Evolutionary conservation across 495 filamentous ascomycete species (phyloP).

Genomic region (Achaetomiella virescens): DNA sequence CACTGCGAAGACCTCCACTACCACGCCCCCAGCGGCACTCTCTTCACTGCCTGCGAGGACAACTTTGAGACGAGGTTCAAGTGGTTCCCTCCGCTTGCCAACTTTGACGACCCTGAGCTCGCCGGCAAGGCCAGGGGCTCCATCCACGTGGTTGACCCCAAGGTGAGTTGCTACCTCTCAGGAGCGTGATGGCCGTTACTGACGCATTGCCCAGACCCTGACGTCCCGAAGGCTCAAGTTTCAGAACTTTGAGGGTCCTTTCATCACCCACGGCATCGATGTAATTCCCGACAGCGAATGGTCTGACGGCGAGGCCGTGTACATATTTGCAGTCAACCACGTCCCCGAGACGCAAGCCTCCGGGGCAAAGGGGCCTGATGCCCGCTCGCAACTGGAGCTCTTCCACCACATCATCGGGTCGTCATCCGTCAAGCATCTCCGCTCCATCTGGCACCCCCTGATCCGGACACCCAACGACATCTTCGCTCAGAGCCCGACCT

Average conservation of each 20-base stretch:
- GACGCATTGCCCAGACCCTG: conserved; percentile 38
- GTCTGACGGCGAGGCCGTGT: conserved; percentile 43
- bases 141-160: conserved; percentile 51
- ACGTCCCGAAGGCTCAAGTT: conserved; percentile 42
- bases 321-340: conserved; percentile 59
- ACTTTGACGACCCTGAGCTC: conserved; percentile 33
- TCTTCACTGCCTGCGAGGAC: conserved; percentile 56
- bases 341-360: conserved; percentile 25
- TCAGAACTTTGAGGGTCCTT: conserved; percentile 46
- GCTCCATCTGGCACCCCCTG: conserved; percentile 41
- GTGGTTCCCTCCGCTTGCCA: conserved; percentile 52
- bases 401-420: conserved; percentile 48
- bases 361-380: conserved; percentile 16
- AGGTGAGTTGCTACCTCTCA: conserved; percentile 24
- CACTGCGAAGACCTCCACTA: conserved; percentile 58
- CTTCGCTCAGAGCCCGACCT: conserved; percentile 40
- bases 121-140: conserved; percentile 33
- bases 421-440: conserved; percentile 30
- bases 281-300: conserved; percentile 43
- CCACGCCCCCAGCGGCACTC: conserved; percentile 39
- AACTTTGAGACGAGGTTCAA: conserved; percentile 36
- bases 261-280: conserved; percentile 57
- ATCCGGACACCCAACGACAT: conserved; percentile 59
- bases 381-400: conserved; percentile 48
- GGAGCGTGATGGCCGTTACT: neutral